Evolutionary conservation across 768 basidiomycete genomes (phyloP), one percentile per base, ranked within the genome.

Genomic region (Pholiota molesta): DNA sequence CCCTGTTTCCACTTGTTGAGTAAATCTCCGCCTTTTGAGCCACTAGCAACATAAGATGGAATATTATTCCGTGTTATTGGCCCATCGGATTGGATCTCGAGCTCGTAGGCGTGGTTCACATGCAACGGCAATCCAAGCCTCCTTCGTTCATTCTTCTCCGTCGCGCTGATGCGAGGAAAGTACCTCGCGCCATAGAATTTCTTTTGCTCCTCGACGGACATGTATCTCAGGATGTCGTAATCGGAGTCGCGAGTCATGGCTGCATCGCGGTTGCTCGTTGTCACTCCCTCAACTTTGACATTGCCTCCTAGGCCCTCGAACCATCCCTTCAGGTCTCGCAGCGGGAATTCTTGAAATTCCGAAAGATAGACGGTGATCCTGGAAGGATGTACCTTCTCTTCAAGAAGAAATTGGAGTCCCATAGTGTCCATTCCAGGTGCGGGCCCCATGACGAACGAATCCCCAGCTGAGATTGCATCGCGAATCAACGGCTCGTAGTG

Each of bases 161-260:
- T 71, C 11, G 61, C 62, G 44, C 69, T 71, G 21, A 70, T 51
- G 8, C 68, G 59, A 19, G 66, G 65, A 57, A 61, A 70, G 44
- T 71, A 73, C 17, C 59, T 29, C 9, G 47, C 58, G 16, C 70
- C 68, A 55, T 69, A 73, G 19, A 68, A 65, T 4, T 35, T 62
- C 55, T 66, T 64, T 62, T 73, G 71, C 52, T 72, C 69, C 31
- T 68, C 60, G 16, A 69, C 58, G 1, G 66, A 52, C 71, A 72
- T 70, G 39, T 68, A 69, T 52, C 68, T 60, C 42, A 72, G 37
- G 14, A 69, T 62, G 57, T 73, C 72, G 42, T 69, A 73, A 26
- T 72, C 63, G 3, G 68, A 71, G 37, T 68, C 68, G 29, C 63
- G 60, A 13, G 71, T 72, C 71, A 72, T 71, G 13, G 68, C 70